Evolutionary conservation across 192 early-diverging fungal genomes (phyloP), one percentile per base, ranked within the genome.

Genomic region (Chytriomyces hyalinus): DNA sequence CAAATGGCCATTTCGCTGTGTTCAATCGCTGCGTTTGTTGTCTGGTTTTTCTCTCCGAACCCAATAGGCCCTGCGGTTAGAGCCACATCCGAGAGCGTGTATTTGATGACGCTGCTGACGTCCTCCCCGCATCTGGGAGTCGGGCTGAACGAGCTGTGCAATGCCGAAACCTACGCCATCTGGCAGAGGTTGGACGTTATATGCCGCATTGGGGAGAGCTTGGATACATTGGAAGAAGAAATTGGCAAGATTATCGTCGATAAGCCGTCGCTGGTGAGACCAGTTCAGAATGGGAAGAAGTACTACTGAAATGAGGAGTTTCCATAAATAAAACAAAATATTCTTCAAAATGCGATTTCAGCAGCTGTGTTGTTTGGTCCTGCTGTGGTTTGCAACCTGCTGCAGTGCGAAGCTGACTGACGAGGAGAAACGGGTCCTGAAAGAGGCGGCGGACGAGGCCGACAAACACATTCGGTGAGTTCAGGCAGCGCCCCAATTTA

Each of bases 161-260:
- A 76, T 36, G 75, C 75, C 1, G 62, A 63, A 67, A 63, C 75
- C 13, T 76, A 76, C 28, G 75, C 64, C 9, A 65, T 76, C 49
- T 76, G 75, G 75, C 75, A 76, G 44, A 66, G 63, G 13, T 48
- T 76, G 20, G 75, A 76, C 45, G 50, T 76, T 6, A 57, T 76
- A 6, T 63, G 61, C 44, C 11, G 64, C 44, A 76, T 76, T 59
- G 75, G 75, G 6, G 75, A 76, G 65, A 50, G 47, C 13, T 13
- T 76, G 13, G 75, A 76, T 45, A 76, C 75, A 8, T 67, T 76
- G 49, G 65, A 65, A 44, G 65, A 67, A 2, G 62, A 63, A 5
- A 45, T 76, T 5, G 75, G 75, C 28, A 63, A 76, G 49, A 67
- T 76, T 65, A 76, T 65, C 22, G 64, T 76, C 17, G 75, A 76